Evolutionary conservation across 2,329 filamentous ascomycete species (phyloP).

Genomic region (Ceratocystiopsis brevicomis): DNA sequence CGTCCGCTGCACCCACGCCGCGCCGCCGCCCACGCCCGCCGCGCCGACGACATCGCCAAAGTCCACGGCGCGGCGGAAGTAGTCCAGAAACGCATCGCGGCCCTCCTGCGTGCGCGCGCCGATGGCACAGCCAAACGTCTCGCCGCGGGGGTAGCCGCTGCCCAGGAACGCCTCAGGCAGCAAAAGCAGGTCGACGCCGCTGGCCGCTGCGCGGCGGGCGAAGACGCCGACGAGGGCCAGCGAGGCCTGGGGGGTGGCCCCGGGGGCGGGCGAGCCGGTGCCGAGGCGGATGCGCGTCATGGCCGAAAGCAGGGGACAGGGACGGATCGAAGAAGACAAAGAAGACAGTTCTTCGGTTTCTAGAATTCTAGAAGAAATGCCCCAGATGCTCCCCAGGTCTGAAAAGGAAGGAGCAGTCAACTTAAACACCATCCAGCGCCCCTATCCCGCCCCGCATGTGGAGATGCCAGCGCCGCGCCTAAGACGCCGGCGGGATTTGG

Average conservation of each 20-base stretch:
- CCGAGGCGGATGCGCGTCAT: slow-evolving; percentile 28
- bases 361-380: too few species aligned
- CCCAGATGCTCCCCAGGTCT: too few species aligned
- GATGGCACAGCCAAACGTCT: slow-evolving; percentile 55
- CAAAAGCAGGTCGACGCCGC: slow-evolving; percentile 48
- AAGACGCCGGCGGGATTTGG: too few species aligned
- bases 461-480: too few species aligned
- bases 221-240: slow-evolving; percentile 45
- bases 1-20: slow-evolving; percentile 39
- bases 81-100: slow-evolving; percentile 63
- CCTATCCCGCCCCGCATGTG: too few species aligned
- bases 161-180: slow-evolving; percentile 88
- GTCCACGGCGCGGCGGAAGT: slow-evolving; percentile 65
- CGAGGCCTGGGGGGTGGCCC: slow-evolving; percentile 35
- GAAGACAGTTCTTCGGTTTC: too few species aligned
- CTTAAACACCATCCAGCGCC: too few species aligned
- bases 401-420: too few species aligned
- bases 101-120: slow-evolving; percentile 50
- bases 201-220: slow-evolving; percentile 40
- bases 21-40: slow-evolving; percentile 44
- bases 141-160: slow-evolving; percentile 63
- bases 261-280: slow-evolving; percentile 35
- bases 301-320: background rate
- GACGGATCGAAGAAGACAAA: background rate
- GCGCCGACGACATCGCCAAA: slow-evolving; percentile 55